A percentile compares a stretch with the other conserved stretches of the same genome.
phyloP scores from a whole-genome alignment of 441 rosid species.

The Manihot esculenta region DNA sequence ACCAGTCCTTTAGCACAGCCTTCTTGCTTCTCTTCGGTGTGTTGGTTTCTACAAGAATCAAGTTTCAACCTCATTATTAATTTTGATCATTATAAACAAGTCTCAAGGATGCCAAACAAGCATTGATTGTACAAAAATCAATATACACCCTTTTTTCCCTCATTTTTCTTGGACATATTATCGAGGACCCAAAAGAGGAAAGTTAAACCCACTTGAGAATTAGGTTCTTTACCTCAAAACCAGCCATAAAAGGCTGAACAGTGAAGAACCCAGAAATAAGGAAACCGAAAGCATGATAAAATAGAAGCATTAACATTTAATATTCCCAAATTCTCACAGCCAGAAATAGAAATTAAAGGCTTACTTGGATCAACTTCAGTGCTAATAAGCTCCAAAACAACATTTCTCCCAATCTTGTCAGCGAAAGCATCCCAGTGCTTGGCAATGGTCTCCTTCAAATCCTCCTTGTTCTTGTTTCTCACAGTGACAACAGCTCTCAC shows the following conservation, averaged over 20 bases:
- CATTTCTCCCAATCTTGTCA: conserved; percentile 76
- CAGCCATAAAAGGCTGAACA: not conserved
- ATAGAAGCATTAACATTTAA: not conserved
- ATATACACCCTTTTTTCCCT: not conserved
- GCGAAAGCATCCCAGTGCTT: conserved; percentile 69
- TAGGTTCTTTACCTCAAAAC: conserved; percentile 3
- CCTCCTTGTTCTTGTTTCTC: conserved; percentile 77
- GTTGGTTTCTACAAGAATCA: conserved; percentile 52
- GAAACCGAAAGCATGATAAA: not conserved
- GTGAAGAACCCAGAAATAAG: not conserved
- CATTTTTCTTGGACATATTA: not conserved
- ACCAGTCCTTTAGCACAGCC: conserved; percentile 77
- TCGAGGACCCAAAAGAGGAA: conserved; percentile 9
- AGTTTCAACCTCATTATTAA: not conserved
- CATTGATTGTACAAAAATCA: not conserved
- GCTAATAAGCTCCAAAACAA: conserved; percentile 79
- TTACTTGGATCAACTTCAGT: conserved; percentile 84
- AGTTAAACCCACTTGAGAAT: not conserved
- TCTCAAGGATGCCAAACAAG: not conserved
- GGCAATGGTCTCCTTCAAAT: conserved; percentile 61
- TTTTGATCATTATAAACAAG: not conserved
- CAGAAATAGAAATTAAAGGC: no score
- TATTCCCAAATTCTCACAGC: not conserved
- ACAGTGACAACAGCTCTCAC: conserved; percentile 74
- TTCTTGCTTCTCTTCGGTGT: conserved; percentile 68